phyloP scores from a whole-genome alignment of 257 asterid species.

The Nicotiana sylvestris region DNA sequence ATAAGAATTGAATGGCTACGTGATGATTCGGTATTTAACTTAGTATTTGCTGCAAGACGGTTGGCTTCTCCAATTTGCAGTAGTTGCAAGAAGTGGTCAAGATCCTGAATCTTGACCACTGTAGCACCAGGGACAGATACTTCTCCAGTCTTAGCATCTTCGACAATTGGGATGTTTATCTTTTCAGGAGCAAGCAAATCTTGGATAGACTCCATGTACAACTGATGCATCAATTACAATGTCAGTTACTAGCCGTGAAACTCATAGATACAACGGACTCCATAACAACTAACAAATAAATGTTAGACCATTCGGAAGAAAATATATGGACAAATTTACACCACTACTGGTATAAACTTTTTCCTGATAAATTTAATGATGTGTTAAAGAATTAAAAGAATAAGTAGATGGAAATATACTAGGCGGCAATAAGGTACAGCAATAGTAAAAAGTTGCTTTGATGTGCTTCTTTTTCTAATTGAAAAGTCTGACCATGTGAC shows the following conservation, averaged over 20 bases:
- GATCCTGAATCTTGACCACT: constrained; percentile 56
- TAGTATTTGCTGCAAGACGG: constrained; percentile 91
- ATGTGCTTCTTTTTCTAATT: neutral
- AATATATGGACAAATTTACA: neutral
- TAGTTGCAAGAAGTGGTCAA: constrained; percentile 63
- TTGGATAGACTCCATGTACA: constrained; percentile 87
- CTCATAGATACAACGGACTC: neutral
- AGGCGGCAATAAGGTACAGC: neutral
- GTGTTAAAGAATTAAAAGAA: neutral
- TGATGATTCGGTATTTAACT: constrained; percentile 83
- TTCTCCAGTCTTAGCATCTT: constrained; percentile 88
- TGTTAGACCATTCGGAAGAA: neutral
- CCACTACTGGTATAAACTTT: neutral
- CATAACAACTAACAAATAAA: neutral
- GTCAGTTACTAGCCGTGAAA: neutral
- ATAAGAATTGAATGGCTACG: constrained; percentile 93
- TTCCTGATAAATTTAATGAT: neutral
- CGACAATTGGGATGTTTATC: constrained; percentile 67
- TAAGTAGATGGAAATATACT: neutral
- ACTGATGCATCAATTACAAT: constrained; percentile 30
- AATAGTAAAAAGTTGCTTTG: neutral
- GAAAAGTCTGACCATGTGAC: neutral
- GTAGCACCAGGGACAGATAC: constrained; percentile 73
- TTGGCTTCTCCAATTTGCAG: constrained; percentile 77
- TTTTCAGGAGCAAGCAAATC: constrained; percentile 92